A percentile compares a stretch with the other conserved stretches of the same genome.
phyloP scores from a whole-genome alignment of 1,284 basidiomycete species.

The Ustilago sp. region DNA sequence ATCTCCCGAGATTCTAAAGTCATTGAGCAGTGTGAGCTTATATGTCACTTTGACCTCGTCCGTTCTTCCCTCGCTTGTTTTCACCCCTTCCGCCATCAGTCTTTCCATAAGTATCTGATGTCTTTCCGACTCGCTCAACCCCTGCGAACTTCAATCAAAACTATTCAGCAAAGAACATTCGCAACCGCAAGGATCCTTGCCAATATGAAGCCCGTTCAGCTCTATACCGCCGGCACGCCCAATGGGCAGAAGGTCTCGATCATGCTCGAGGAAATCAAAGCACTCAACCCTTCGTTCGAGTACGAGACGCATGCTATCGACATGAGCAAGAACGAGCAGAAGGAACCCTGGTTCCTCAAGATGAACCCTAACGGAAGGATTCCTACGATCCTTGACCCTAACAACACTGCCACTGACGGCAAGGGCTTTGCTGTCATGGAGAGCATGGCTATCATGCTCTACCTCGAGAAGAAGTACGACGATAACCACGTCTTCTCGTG shows the following conservation, averaged over 20 bases:
- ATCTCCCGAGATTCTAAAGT: neutral
- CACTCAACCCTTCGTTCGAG: conserved; percentile 52
- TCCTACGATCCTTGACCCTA: conserved; percentile 56
- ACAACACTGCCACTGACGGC: conserved; percentile 34
- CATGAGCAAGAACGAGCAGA: conserved; percentile 78
- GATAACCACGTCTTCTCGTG: conserved; percentile 53
- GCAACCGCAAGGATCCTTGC: conserved; percentile 10
- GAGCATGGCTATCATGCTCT: conserved; percentile 56
- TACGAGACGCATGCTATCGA: conserved; percentile 76
- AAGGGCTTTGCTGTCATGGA: conserved; percentile 56
- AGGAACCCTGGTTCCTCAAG: conserved; percentile 59
- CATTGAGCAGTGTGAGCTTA: neutral
- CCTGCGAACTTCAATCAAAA: neutral
- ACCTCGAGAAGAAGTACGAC: conserved; percentile 61
- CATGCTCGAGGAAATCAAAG: conserved; percentile 81
- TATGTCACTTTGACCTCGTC: neutral
- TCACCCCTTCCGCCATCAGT: conserved; percentile 85
- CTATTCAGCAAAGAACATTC: conserved; percentile 2
- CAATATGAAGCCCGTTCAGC: conserved; percentile 52
- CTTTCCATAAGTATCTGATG: conserved; percentile 79
- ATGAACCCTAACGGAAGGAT: conserved; percentile 67
- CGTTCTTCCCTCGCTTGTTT: conserved; percentile 72
- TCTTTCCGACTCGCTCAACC: neutral
- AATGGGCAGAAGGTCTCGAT: conserved; percentile 96
- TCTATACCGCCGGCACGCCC: conserved; percentile 69